Evolutionary conservation across 78 protist species (phyloP).

Genomic region (slime mould (Dictyostelium discoideum)): DNA sequence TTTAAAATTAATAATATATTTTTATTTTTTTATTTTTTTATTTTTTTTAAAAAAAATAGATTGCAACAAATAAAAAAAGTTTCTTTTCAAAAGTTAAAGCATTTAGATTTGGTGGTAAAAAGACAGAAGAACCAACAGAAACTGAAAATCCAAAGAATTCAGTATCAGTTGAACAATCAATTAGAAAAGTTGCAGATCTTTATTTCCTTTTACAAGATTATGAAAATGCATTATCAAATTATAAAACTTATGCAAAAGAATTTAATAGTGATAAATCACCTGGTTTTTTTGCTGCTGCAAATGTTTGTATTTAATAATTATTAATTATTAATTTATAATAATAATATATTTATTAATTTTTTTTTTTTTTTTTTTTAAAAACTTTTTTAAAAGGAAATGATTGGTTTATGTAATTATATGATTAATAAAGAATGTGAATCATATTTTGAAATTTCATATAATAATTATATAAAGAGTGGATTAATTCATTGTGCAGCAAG

Average conservation of each 20-base stretch:
- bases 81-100: slow-evolving; percentile 72
- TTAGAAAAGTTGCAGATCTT: slow-evolving; percentile 44
- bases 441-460: slow-evolving; percentile 58
- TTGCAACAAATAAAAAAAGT: slow-evolving; percentile 63
- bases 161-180: slow-evolving; percentile 26
- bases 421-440: slow-evolving; percentile 65
- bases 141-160: background rate
- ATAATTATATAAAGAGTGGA: slow-evolving; percentile 19
- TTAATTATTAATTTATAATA: background rate
- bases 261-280: slow-evolving; percentile 56
- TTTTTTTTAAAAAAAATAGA: slow-evolving; percentile 1
- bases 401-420: slow-evolving; percentile 74
- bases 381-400: slow-evolving; percentile 59
- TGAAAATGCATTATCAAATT: slow-evolving; percentile 63
- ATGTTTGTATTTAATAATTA: slow-evolving; percentile 9
- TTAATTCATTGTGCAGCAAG: slow-evolving; percentile 40
- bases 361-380: too few relatives aligned
- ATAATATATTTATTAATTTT: too few relatives aligned
- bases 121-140: slow-evolving; percentile 37
- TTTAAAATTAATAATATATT: background rate
- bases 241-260: slow-evolving; percentile 41
- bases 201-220: slow-evolving; percentile 67
- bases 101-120: slow-evolving; percentile 67
- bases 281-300: slow-evolving; percentile 57
- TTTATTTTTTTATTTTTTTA: background rate